A percentile compares a stretch with the other conserved stretches of the same genome.
phyloP scores from a whole-genome alignment of 768 basidiomycete species.

The Lepiota venenata region DNA sequence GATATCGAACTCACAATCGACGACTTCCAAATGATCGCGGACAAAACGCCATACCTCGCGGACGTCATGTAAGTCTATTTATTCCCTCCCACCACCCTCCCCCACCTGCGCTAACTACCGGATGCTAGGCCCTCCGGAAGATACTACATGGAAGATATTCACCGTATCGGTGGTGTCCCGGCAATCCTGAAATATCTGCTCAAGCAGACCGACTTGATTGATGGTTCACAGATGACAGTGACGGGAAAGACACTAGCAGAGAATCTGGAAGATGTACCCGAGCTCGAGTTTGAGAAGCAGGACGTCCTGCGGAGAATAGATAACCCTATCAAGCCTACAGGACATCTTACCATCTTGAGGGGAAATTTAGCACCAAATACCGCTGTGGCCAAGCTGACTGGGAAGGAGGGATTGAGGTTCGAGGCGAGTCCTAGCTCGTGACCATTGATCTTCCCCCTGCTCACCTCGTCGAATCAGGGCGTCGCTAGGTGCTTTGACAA shows the following conservation, averaged over 20 bases:
- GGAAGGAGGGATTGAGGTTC: slow-evolving; percentile 85
- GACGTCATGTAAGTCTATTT: slow-evolving; percentile 50
- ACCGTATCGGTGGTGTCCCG: slow-evolving; percentile 82
- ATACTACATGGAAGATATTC: slow-evolving; percentile 90
- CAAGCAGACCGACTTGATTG: slow-evolving; percentile 73
- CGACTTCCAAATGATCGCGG: slow-evolving; percentile 79
- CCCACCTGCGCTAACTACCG: not conserved
- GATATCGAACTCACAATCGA: slow-evolving; percentile 72
- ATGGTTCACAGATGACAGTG: slow-evolving; percentile 82
- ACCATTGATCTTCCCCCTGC: not conserved
- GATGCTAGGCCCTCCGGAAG: slow-evolving; percentile 67
- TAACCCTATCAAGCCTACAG: slow-evolving; percentile 83
- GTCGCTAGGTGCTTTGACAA: slow-evolving; percentile 75
- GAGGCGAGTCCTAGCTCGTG: slow-evolving; percentile 43
- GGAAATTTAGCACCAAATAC: slow-evolving; percentile 88
- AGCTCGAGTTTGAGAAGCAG: slow-evolving; percentile 69
- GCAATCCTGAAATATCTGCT: slow-evolving; percentile 82
- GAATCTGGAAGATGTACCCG: slow-evolving; percentile 76
- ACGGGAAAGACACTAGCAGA: slow-evolving; percentile 89
- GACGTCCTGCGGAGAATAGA: slow-evolving; percentile 70
- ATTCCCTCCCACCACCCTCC: not conserved
- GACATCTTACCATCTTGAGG: slow-evolving; percentile 82
- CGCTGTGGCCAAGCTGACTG: slow-evolving; percentile 91
- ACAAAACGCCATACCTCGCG: slow-evolving; percentile 82
- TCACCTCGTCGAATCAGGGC: slow-evolving; percentile 39